Evolutionary conservation across 78 protist genomes (phyloP).

Genomic region (Pigoraptor vietnamica): DNA sequence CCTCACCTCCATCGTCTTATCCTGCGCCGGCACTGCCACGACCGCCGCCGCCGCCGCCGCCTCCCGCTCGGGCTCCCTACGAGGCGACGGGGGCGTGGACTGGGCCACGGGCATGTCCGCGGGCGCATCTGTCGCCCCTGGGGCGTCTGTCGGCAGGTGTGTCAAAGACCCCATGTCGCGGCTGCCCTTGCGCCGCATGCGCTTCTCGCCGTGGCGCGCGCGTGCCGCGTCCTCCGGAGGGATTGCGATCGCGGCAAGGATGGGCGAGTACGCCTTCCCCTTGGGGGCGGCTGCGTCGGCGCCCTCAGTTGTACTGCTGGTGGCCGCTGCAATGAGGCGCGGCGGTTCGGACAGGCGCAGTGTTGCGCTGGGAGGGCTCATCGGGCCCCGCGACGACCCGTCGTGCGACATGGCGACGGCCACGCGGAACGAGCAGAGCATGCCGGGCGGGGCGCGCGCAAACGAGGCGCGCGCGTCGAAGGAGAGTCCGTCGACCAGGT

Average conservation of each 20-base stretch:
- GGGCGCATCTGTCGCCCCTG: no score
- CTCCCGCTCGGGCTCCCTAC: no score
- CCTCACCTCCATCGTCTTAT: no score
- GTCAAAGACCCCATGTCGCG: no score
- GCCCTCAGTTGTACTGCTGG: no score
- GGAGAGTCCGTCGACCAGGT: neutral
- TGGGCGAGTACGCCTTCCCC: neutral
- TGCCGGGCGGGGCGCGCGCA: neutral
- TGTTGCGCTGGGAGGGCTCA: neutral
- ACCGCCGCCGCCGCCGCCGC: no score
- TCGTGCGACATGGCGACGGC: neutral
- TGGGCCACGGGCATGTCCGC: no score
- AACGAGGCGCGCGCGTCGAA: neutral
- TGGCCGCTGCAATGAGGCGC: neutral
- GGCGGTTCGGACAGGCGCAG: neutral
- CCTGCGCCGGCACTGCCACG: no score
- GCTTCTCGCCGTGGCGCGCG: no score
- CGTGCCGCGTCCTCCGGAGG: neutral
- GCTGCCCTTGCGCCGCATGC: neutral
- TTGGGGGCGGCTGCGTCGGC: neutral
- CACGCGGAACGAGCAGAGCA: neutral
- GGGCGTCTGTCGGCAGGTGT: no score
- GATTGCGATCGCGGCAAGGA: neutral
- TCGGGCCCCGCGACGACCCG: neutral
- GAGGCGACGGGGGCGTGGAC: no score